phyloP scores from a whole-genome alignment of 2,329 filamentous ascomycete species.

The Colletotrichum tropicale region DNA sequence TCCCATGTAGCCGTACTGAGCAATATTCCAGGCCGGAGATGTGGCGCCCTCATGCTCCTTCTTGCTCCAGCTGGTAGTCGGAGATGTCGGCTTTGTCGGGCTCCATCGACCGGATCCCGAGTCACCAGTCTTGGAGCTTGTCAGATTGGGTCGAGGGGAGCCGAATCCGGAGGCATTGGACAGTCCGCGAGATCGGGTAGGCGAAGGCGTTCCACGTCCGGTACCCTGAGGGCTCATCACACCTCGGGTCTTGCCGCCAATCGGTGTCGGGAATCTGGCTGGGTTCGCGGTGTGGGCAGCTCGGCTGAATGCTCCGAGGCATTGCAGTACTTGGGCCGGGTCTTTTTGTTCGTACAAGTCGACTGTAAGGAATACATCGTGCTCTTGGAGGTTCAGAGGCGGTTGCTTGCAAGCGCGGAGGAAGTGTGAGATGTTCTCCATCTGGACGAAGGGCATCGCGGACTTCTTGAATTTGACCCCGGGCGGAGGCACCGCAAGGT shows the following conservation, averaged over 20 bases:
- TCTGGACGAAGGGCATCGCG: constrained; percentile 96
- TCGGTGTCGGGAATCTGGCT: constrained; percentile 71
- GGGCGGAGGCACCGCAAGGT: constrained; percentile 76
- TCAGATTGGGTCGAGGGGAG: constrained; percentile 41
- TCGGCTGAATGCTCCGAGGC: constrained; percentile 88
- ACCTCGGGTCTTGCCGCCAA: constrained; percentile 71
- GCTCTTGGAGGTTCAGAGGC: constrained; percentile 85
- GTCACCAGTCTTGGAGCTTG: constrained; percentile 57
- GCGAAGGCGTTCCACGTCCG: constrained; percentile 50
- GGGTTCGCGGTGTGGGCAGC: constrained; percentile 79
- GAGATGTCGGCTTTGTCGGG: constrained; percentile 64
- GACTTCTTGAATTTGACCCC: constrained; percentile 91
- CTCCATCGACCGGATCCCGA: constrained; percentile 62
- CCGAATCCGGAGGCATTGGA: constrained; percentile 58
- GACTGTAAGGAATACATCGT: constrained; percentile 96
- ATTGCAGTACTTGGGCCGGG: constrained; percentile 93
- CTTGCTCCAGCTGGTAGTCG: constrained; percentile 89
- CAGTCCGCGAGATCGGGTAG: constrained; percentile 52
- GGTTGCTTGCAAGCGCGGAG: constrained; percentile 84
- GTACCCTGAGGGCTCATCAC: constrained; percentile 71
- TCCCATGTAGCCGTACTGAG: constrained; percentile 98
- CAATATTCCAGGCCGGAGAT: constrained; percentile 95
- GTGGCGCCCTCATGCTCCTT: constrained; percentile 81
- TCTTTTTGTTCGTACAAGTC: constrained; percentile 96
- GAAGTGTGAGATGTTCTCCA: constrained; percentile 99